Evolutionary conservation across 2,329 filamentous ascomycete genomes (phyloP), one percentile per base, ranked within the genome.

Genomic region (Kalaharituber pfeilii): DNA sequence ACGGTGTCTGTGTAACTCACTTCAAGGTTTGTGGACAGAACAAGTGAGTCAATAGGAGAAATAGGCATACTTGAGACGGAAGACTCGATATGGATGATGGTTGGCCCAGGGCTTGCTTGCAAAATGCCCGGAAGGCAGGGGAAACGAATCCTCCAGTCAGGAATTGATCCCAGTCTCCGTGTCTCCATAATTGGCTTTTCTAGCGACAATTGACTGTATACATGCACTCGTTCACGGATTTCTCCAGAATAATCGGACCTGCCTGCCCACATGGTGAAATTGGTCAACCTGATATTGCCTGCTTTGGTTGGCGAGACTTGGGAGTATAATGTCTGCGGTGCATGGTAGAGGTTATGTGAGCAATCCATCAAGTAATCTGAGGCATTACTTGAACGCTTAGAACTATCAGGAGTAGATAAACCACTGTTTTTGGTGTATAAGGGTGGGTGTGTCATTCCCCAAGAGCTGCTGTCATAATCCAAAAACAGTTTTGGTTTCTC

Each of bases 81-180:
- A 20, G 61, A 59, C 39, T 60, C 56, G 15, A 63, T 60, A 50
- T 63, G 62, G 36, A 64, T 52, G 26, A 64, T 57, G 5, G 62
- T 59, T 44, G 57, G 61, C 30, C 44, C 56, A n/a, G n/a, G 42
- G 50, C 39, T 56, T 57, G 54, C 56, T 54, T 53, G 56, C 29
- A 57, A 54, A 18, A 63, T 55, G 29, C 62, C 58, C 26, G 59
- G 58, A 51, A 62, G 50, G 50, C 60, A 56, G 6, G 62, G 62
- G 47, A 64, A 64, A 22, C 61, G 59, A 25, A 54, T 58, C 30
- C 57, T 60, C 62, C 62, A 63, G 42, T 59, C 52, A 22, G 57
- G 60, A 13, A 63, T 60, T 52, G 54, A 58, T 1, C 56, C 58
- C 20, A 63, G 42, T 28, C 57, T 57, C 8, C 52, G 53, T 28